phyloP scores from a whole-genome alignment of 108 stramenopile genomes.

The Fragilaria radians region DNA sequence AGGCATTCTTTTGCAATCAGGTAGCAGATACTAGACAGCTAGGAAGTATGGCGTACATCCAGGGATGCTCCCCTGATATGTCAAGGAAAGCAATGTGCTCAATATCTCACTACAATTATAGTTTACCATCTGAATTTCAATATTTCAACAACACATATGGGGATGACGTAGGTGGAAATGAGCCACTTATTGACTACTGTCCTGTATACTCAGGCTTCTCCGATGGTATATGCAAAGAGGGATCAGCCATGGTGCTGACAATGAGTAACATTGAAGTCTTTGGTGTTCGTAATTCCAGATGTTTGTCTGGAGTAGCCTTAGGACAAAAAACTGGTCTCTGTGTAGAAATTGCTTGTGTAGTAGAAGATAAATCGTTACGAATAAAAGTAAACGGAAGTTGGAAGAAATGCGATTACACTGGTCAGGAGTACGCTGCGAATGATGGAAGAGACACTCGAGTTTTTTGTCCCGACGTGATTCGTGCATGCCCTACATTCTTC shows the following conservation, averaged over 20 bases:
- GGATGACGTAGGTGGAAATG: conserved; percentile 54
- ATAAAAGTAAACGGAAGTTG: conserved; percentile 61
- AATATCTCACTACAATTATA: conserved; percentile 51
- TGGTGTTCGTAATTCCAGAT: conserved; percentile 64
- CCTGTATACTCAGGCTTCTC: conserved; percentile 66
- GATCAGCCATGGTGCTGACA: conserved; percentile 24
- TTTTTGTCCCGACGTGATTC: conserved; percentile 62
- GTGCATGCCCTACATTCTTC: conserved; percentile 75
- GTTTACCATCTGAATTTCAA: conserved; percentile 60
- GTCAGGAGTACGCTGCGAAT: conserved; percentile 47
- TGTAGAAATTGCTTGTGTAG: conserved; percentile 72
- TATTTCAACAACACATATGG: conserved; percentile 55
- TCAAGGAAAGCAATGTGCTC: conserved; percentile 76
- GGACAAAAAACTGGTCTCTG: conserved; percentile 49
- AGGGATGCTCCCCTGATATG: conserved; percentile 71
- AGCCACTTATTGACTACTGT: conserved; percentile 73
- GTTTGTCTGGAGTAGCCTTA: conserved; percentile 47
- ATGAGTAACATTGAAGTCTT: conserved; percentile 52
- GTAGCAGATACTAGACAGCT: conserved; percentile 1
- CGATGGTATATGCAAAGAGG: conserved; percentile 52
- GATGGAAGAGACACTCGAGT: conserved; percentile 24
- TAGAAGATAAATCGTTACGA: conserved; percentile 62
- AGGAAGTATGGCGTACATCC: conserved; percentile 33
- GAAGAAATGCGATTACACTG: conserved; percentile 50
- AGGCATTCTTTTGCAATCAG: conserved; percentile 72